Conservation (phyloP, 1,284 basidiomycete genomes). For the Mycena sp. region DNA sequence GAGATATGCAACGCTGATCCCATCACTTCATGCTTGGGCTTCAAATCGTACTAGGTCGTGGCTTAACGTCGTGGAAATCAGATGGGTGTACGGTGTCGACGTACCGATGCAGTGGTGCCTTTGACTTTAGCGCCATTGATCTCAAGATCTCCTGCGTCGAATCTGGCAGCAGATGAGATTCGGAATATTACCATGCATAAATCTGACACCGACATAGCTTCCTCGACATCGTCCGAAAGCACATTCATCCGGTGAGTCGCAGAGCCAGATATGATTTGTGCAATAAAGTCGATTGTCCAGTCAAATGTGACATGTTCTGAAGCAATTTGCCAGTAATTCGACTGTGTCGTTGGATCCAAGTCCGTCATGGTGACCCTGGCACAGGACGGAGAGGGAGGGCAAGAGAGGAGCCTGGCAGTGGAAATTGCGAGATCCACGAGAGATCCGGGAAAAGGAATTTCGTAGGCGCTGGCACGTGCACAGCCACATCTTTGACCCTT, state of each 20-base stretch:
- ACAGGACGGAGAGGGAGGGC: too few species aligned
- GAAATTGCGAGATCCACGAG: too few species aligned
- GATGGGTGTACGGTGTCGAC: conserved; percentile 30
- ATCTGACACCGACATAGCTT: conserved; percentile 63
- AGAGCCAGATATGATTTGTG: conserved; percentile 75
- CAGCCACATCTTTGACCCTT: too few species aligned
- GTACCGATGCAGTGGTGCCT: conserved; percentile 59
- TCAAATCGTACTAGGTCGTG: conserved; percentile 58
- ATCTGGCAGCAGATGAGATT: conserved; percentile 47
- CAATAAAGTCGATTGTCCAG: conserved; percentile 86
- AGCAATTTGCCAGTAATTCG: conserved; percentile 80
- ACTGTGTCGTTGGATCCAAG: conserved; percentile 78
- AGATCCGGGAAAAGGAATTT: too few species aligned
- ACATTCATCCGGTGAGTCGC: conserved; percentile 77
- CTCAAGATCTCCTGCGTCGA: conserved; percentile 84
- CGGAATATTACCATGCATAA: not conserved
- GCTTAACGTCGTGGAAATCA: not conserved
- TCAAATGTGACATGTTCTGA: conserved; percentile 80
- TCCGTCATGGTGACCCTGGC: conserved; percentile 17
- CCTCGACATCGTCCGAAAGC: conserved; percentile 63
- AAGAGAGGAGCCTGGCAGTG: too few species aligned
- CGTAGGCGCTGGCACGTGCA: too few species aligned
- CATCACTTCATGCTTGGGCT: conserved; percentile 71
- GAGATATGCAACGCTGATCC: conserved; percentile 72
- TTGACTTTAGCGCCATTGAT: conserved; percentile 67